A percentile compares a stretch with the other conserved stretches of the same genome.
Conservation (phyloP, 2,329 filamentous ascomycete genomes). For the Beauveria sp. region DNA sequence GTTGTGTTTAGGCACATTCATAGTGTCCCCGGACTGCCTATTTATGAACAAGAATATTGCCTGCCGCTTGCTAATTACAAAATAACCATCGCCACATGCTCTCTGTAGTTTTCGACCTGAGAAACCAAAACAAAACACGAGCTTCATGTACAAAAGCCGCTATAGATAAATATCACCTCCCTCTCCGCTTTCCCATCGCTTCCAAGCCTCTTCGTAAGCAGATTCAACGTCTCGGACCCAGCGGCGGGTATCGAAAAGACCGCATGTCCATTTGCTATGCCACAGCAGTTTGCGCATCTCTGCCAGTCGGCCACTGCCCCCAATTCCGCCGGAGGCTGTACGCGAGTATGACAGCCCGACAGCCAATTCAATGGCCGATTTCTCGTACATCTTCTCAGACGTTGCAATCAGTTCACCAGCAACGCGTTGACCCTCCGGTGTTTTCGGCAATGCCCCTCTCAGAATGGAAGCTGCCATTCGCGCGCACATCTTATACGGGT, state of each 20-base stretch:
- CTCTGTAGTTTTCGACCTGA: no score
- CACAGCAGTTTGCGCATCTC: conserved; percentile 78
- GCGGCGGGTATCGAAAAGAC: conserved; percentile 80
- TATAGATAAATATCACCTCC: conserved; percentile 87
- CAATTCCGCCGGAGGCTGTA: conserved; percentile 36
- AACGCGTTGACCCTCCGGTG: conserved; percentile 56
- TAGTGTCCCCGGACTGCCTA: no score
- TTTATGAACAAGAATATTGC: not conserved
- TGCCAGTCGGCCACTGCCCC: conserved; percentile 61
- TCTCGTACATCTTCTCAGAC: conserved; percentile 79
- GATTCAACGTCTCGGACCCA: conserved; percentile 88
- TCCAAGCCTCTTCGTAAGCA: conserved; percentile 85
- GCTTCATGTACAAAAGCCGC: not conserved
- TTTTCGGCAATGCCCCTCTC: conserved; percentile 74
- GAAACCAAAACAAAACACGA: not conserved
- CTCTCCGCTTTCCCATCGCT: conserved; percentile 74
- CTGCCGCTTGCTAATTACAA: not conserved
- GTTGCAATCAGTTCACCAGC: conserved; percentile 68
- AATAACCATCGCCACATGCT: not conserved
- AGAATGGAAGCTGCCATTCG: conserved; percentile 96
- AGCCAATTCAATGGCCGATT: conserved; percentile 62
- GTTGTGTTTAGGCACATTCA: no score
- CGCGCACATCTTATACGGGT: conserved; percentile 98
- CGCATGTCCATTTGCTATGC: conserved; percentile 74
- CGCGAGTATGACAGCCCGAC: conserved; percentile 52